These are phyloP conservation scores for Pachyrhizus erosus DNA, from an alignment of 306 rosid species.

Conservation along the genomic window DNA sequence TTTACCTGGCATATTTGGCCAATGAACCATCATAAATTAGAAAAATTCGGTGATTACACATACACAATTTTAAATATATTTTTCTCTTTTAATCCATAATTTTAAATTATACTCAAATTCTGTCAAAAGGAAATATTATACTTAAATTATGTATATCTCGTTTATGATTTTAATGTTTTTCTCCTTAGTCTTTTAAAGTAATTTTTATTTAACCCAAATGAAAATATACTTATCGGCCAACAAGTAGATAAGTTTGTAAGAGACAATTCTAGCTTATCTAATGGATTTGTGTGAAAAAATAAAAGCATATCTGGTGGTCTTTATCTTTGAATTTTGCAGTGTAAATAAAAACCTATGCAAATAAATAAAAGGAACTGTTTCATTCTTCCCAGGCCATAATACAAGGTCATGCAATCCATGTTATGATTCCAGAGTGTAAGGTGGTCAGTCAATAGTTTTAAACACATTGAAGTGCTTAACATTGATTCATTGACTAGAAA, in stretches of 20 bases:
- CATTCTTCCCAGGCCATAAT: background rate
- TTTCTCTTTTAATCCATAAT: background rate
- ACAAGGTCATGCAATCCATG: slow-evolving; percentile 38
- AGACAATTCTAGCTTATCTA: background rate
- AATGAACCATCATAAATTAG: background rate
- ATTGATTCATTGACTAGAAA: background rate
- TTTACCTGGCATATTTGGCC: background rate
- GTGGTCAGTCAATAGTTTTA: slow-evolving; percentile 4
- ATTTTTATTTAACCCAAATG: background rate
- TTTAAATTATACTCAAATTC: background rate
- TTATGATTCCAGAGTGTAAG: slow-evolving; percentile 46
- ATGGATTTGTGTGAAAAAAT: too few relatives aligned
- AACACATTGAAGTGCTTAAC: slow-evolving; percentile 29
- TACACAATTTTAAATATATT: background rate
- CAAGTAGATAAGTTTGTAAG: background rate
- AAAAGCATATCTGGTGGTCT: background rate
- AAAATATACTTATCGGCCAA: background rate
- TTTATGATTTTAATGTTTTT: background rate
- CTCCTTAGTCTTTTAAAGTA: background rate
- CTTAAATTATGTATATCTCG: background rate
- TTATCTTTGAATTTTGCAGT: background rate
- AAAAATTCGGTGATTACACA: background rate
- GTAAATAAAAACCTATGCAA: background rate
- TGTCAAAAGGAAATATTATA: too few relatives aligned
- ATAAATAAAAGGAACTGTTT: background rate